Conservation (phyloP, 495 filamentous ascomycete species). For the Xylaria curta region DNA sequence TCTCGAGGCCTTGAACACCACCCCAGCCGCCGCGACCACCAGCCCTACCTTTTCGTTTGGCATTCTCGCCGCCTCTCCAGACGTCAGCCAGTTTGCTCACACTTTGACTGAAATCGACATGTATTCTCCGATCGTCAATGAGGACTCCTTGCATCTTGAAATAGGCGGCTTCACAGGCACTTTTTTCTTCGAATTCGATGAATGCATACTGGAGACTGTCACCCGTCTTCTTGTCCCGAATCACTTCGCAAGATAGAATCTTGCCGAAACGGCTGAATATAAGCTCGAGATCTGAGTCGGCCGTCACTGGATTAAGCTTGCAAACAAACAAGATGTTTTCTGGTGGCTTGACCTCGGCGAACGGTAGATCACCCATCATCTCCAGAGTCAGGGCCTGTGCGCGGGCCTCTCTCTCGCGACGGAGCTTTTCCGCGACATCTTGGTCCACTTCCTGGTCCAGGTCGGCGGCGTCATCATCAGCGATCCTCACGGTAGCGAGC, state of each 20-base stretch:
- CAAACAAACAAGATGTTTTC: constrained; percentile 98
- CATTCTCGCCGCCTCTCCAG: constrained; percentile 88
- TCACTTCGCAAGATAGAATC: constrained; percentile 95
- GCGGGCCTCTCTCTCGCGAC: constrained; percentile 88
- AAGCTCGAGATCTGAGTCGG: constrained; percentile 90
- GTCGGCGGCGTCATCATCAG: constrained; percentile 74
- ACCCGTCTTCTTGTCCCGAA: constrained; percentile 90
- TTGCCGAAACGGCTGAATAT: constrained; percentile 98
- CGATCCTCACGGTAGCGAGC: constrained; percentile 87
- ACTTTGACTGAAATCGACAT: constrained; percentile 98
- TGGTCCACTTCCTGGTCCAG: constrained; percentile 67
- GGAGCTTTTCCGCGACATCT: constrained; percentile 79
- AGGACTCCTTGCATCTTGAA: constrained; percentile 98
- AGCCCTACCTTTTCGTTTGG: constrained; percentile 80
- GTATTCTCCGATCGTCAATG: constrained; percentile 97
- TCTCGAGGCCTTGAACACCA: constrained; percentile 83
- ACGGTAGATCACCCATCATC: constrained; percentile 97
- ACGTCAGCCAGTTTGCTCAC: constrained; percentile 89
- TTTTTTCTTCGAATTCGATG: constrained; percentile 93
- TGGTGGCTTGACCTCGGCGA: constrained; percentile 96
- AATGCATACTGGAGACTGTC: constrained; percentile 98
- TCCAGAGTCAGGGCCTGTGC: constrained; percentile 95
- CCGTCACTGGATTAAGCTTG: constrained; percentile 95
- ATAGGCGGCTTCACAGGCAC: constrained; percentile 93
- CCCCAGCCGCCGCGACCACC: constrained; percentile 96